Percentiles rank a stretch among this genome's conserved stretches.
phyloP scores from a whole-genome alignment of 1,284 basidiomycete species.

The Cutaneotrichosporon daszewskae region DNA sequence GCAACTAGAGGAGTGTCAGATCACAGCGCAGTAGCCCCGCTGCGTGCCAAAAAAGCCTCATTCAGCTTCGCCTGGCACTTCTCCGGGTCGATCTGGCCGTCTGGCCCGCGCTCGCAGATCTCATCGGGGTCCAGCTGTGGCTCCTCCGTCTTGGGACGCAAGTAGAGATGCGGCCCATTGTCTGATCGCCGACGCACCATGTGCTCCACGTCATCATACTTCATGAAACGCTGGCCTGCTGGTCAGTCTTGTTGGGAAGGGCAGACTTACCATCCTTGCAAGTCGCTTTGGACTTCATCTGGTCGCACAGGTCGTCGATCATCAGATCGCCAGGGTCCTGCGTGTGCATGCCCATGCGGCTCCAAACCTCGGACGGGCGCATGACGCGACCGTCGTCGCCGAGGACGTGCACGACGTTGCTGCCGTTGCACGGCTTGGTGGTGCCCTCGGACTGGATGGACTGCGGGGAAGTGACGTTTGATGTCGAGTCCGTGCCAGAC shows the following conservation, averaged over 20 bases:
- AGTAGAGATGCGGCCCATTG: neutral
- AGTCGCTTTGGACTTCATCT: conserved; percentile 43
- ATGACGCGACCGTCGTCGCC: conserved; percentile 35
- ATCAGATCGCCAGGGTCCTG: conserved; percentile 29
- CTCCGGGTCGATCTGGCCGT: conserved; percentile 10
- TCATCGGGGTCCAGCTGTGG: conserved; percentile 1
- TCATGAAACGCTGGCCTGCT: conserved; percentile 13
- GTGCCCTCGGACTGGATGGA: conserved; percentile 12
- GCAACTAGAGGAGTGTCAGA: too few species aligned
- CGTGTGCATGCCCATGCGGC: conserved; percentile 29
- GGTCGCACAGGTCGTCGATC: conserved; percentile 46
- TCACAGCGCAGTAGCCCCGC: too few species aligned
- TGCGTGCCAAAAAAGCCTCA: conserved; percentile 12
- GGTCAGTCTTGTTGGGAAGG: neutral
- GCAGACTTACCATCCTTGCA: conserved; percentile 38
- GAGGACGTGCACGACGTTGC: conserved; percentile 31
- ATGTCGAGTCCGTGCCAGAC: conserved; percentile 14
- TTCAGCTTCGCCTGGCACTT: conserved; percentile 17
- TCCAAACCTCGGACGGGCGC: conserved; percentile 42
- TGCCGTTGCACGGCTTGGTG: neutral
- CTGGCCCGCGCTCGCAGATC: conserved; percentile 1
- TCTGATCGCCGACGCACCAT: conserved; percentile 1
- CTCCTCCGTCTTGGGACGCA: too few species aligned
- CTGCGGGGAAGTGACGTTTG: conserved; percentile 17
- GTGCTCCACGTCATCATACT: conserved; percentile 15